Evolutionary conservation across 179 eudicot species (phyloP), one percentile per base, ranked within the genome.

Genomic region (Silene coronaria): DNA sequence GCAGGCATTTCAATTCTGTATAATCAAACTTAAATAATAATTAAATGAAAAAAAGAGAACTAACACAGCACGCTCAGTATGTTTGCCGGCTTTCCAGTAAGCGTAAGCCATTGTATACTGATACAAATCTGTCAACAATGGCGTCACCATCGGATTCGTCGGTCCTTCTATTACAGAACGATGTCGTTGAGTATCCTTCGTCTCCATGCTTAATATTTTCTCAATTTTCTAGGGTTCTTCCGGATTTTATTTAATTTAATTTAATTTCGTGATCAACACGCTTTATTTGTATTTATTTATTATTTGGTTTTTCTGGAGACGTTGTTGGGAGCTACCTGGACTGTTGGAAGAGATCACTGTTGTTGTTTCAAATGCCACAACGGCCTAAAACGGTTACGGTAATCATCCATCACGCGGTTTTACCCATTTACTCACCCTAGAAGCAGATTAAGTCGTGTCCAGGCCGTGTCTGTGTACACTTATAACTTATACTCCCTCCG

Each of bases 51-150:
- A 59, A 45, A 45, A 4, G 38, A 66, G 16, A 8, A 86, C 89
- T 82, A 75, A 94, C 98, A 94, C 98, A 74, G 98, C 96, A 57
- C 88, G 90, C 24, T 93, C 96, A 71, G 85, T 82, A 42, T 93
- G 96, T 78, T 91, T 93, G 72, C 89, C 90, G 59, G 97, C 96
- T 88, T 91, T 93, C 98, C 98, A 94, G 84, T 94, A 91, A 77
- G 97, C 97, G 84, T 90, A 94, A 7, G 97, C 96, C 98, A 92
- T 94, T 32, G 94, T 91, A 79, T 86, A 90, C 90, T 94, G 97
- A 74, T 94, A 93, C 75, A 90, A 89, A 89, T 93, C 98, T 6
- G 97, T 91, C 7, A 93, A 89, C 4, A 93, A 78, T 69, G 98
- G 98, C 28, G 96, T 88, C 70, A 92, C 98, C 98, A 93, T 91